phyloP scores from a whole-genome alignment of 257 asterid species.

The Osmanthus fragrans region DNA sequence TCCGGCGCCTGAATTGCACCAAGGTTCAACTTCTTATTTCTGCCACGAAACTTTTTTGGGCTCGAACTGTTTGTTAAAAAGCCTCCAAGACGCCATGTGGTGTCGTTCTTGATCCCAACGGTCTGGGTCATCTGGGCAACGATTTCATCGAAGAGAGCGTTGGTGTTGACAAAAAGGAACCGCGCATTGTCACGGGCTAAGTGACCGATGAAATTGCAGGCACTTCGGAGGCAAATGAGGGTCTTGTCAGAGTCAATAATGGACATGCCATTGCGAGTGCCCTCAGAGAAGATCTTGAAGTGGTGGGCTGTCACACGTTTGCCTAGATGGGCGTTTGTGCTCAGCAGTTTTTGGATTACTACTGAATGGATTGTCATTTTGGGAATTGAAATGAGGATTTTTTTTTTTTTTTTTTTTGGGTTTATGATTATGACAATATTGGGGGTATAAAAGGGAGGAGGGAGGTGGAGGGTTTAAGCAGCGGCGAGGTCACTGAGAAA shows the following conservation, averaged over 20 bases:
- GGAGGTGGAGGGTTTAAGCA: slow-evolving; percentile 31
- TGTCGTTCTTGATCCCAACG: slow-evolving; percentile 66
- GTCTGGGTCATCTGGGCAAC: slow-evolving; percentile 64
- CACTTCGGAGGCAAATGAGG: slow-evolving; percentile 81
- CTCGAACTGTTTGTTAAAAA: slow-evolving; percentile 85
- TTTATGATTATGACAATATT: slow-evolving; percentile 11
- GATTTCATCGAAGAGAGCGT: slow-evolving; percentile 76
- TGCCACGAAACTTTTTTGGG: slow-evolving; percentile 77
- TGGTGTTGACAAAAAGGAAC: slow-evolving; percentile 86
- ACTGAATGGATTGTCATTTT: slow-evolving; percentile 82
- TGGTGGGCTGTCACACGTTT: slow-evolving; percentile 84
- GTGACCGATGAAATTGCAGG: slow-evolving; percentile 81
- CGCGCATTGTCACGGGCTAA: slow-evolving; percentile 69
- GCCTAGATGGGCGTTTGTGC: slow-evolving; percentile 84
- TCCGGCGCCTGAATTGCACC: slow-evolving; percentile 72
- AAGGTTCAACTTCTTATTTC: slow-evolving; percentile 78
- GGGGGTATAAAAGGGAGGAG: neutral
- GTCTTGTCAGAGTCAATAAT: slow-evolving; percentile 84
- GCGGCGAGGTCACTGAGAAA: slow-evolving; percentile 16
- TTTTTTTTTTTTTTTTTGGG: neutral
- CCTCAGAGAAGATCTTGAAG: slow-evolving; percentile 83
- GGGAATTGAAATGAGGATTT: slow-evolving; percentile 1
- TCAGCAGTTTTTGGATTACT: slow-evolving; percentile 79
- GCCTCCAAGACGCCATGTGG: slow-evolving; percentile 95
- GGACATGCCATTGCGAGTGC: slow-evolving; percentile 70